Base-by-base conservation (phyloP, 306 rosid species). In the Pyrus betulifolia region DNA sequence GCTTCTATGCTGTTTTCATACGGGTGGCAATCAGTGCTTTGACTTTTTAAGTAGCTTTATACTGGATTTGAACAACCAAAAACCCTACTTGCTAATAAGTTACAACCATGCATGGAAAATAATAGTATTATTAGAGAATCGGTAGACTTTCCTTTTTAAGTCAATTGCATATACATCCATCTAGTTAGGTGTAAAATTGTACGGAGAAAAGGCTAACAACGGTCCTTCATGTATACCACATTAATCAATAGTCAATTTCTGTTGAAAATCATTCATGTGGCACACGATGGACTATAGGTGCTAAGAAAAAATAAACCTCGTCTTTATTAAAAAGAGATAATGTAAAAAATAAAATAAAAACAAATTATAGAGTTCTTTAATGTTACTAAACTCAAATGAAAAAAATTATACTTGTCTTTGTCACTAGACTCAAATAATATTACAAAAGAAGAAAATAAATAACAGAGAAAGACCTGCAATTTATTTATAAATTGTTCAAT, bases 31-130 rank as follows among this genome's bases (percentile, higher is more conserved):
- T 82, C 70, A 79, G 69, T 79, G 19, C 81, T 79, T 78, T 80
- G 44, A 14, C 44, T 67, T 79, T 74, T 78, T 54, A 77, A 77
- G 82, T 75, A 77, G 79, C 86, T 83, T 72, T 49, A 13, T 65
- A 23, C 69, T 52, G 30, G 54, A 67, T 52, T 67, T 64, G 55
- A 83, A 81, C 68, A 72, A 3, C 55, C 55, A 64, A 58, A 78
- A 78, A 3, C 38, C 49, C n/a, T 80, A 82, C 44, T 27, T 33
- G 84, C 80, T 25, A 35, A 21, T 66, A 66, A 66, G 70, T 66
- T 35, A 35, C 44, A 11, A 49, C 23, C 14, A 27, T 82, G 72
- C 70, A 19, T 69, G 1, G n/a, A 68, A 31, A 64, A 51, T 51
- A 17, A 4, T 4, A 19, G 4, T 66, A 38, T 9, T 28, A 21